phyloP scores from a whole-genome alignment of 805 yeast genomes.

The Geotrichum ghanense region DNA sequence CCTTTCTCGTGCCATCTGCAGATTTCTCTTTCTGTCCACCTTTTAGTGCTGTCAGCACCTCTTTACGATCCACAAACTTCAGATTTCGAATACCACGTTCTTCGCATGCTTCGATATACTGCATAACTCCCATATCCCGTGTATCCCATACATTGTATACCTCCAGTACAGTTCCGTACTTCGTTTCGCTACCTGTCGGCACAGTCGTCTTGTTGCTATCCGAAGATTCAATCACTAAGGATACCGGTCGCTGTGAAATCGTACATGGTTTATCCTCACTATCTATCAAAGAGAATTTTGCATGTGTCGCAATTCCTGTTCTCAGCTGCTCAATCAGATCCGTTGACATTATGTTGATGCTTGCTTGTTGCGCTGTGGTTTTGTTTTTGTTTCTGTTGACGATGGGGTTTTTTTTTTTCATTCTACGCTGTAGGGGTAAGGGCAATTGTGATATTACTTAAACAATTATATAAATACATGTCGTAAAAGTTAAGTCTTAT shows the following conservation, averaged over 20 bases:
- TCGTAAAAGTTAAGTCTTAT: no score
- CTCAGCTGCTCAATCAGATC: no score
- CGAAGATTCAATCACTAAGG: background rate
- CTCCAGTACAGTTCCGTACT: background rate
- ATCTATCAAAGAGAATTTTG: background rate
- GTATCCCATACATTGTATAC: constrained; percentile 71
- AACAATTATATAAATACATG: no score
- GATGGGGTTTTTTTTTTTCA: no score
- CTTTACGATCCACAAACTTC: constrained; percentile 76
- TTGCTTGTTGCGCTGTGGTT: no score
- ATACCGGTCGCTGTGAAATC: background rate
- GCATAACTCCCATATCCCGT: constrained; percentile 65
- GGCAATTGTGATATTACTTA: no score
- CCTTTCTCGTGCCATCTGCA: constrained; percentile 35
- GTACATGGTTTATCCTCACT: background rate
- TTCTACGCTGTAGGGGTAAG: no score
- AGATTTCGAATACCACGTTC: constrained; percentile 53
- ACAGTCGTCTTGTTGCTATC: background rate
- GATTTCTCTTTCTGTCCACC: constrained; percentile 37
- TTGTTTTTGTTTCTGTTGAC: no score
- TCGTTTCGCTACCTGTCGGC: background rate
- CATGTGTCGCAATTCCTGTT: background rate
- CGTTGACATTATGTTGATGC: no score
- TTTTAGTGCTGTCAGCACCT: constrained; percentile 63
- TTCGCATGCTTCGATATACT: constrained; percentile 66